phyloP scores from a whole-genome alignment of 495 filamentous ascomycete species.

The Viridothelium virens region DNA sequence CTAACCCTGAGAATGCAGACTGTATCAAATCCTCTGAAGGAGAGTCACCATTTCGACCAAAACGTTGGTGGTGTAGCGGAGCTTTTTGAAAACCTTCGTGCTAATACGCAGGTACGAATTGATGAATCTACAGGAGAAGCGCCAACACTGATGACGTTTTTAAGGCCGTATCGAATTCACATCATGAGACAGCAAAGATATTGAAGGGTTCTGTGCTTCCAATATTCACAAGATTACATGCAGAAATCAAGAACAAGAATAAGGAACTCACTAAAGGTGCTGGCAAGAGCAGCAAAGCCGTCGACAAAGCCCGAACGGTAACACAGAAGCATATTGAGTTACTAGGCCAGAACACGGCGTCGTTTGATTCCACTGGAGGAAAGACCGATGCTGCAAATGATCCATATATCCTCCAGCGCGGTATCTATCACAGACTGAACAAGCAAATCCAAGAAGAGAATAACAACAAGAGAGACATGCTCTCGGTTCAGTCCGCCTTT shows the following conservation, averaged over 20 bases:
- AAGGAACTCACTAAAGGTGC: constrained; percentile 82
- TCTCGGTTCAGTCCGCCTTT: constrained; percentile 83
- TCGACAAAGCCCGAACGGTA: constrained; percentile 74
- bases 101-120: constrained; percentile 67
- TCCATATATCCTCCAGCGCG: constrained; percentile 79
- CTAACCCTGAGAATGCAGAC: constrained; percentile 43
- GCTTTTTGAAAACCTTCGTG: constrained; percentile 85
- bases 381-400: constrained; percentile 64
- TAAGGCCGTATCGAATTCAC: constrained; percentile 73
- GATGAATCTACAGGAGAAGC: neutral
- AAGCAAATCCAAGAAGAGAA: constrained; percentile 94
- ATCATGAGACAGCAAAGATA: constrained; percentile 79
- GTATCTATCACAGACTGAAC: constrained; percentile 71
- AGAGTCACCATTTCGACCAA: constrained; percentile 88
- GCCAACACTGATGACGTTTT: neutral
- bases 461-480: constrained; percentile 80
- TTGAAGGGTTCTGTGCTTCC: constrained; percentile 77
- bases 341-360: constrained; percentile 71
- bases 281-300: constrained; percentile 77
- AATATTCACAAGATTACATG: constrained; percentile 79
- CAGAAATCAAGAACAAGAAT: constrained; percentile 89
- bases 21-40: constrained; percentile 73
- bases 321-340: constrained; percentile 97
- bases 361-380: constrained; percentile 60
- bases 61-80: constrained; percentile 72